A percentile compares a stretch with the other conserved stretches of the same genome.
Evolutionary conservation across 331 rosid species (phyloP).

Genomic region (Rosa hybrid): DNA sequence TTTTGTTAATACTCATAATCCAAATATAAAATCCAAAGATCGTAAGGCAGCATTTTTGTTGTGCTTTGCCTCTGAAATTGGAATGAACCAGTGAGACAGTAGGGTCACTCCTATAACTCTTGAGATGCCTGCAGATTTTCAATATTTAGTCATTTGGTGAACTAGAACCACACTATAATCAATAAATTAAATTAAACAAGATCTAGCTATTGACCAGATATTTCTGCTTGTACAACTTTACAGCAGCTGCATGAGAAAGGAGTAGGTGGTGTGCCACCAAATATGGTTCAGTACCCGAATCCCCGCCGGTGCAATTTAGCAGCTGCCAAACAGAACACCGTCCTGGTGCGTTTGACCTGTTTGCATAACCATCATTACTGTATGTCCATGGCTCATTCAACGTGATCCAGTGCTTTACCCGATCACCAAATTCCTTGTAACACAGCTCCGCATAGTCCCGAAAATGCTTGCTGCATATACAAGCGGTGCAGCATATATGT

Average conservation of each 20-base stretch:
- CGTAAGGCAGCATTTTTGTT: conserved; percentile 39
- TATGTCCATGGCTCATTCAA: conserved; percentile 49
- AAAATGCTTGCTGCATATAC: conserved; percentile 32
- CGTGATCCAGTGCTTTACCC: conserved; percentile 66
- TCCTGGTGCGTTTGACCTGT: conserved; percentile 30
- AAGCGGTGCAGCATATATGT: background rate
- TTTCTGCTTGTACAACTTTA: conserved; percentile 35
- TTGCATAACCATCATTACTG: conserved; percentile 32
- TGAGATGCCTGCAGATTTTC: conserved; percentile 41
- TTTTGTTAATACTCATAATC: conserved; percentile 42
- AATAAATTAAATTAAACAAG: background rate
- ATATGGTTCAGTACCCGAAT: conserved; percentile 60
- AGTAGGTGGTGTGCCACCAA: conserved; percentile 53
- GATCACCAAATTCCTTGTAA: conserved; percentile 59
- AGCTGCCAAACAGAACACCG: conserved; percentile 53
- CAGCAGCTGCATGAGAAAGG: conserved; percentile 68
- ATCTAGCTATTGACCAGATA: conserved; percentile 40
- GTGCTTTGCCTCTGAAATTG: conserved; percentile 26
- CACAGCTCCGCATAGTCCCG: conserved; percentile 52
- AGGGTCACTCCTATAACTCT: conserved; percentile 53
- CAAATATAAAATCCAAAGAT: conserved; percentile 56
- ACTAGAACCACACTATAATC: background rate
- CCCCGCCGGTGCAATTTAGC: conserved; percentile 50
- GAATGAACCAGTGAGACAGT: conserved; percentile 41
- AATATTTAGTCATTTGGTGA: background rate